phyloP scores from a whole-genome alignment of 1,139 yeast genomes.

The Zygosaccharomyces sapae region DNA sequence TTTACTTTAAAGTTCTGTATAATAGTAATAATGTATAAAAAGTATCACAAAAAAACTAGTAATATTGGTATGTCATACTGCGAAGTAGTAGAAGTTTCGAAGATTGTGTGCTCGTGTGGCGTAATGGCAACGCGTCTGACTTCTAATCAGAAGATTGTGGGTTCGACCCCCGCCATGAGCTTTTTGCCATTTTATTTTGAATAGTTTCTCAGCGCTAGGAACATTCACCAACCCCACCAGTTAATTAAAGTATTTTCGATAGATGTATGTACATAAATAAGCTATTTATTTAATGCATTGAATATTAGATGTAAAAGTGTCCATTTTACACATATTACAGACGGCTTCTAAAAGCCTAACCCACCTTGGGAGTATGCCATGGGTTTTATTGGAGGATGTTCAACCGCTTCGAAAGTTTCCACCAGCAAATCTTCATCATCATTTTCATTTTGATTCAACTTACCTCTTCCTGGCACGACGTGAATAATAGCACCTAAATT shows the following conservation, averaged over 20 bases:
- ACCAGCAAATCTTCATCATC: slow-evolving; percentile 54
- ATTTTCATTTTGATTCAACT: slow-evolving; percentile 35
- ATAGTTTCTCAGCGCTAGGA: too few species aligned
- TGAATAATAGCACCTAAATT: slow-evolving; percentile 87
- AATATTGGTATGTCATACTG: too few species aligned
- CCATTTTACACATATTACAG: neutral
- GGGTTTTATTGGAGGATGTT: slow-evolving; percentile 88
- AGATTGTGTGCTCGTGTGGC: slow-evolving; percentile 45
- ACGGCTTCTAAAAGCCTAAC: slow-evolving; percentile 29
- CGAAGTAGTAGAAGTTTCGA: too few species aligned
- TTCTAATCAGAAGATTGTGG: slow-evolving; percentile 61
- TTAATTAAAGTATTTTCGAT: too few species aligned
- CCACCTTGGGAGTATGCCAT: slow-evolving; percentile 84
- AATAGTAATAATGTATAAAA: neutral
- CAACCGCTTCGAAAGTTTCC: slow-evolving; percentile 69
- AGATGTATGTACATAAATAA: too few species aligned
- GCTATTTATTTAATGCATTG: neutral
- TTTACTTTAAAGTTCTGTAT: neutral
- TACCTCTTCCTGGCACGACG: slow-evolving; percentile 38
- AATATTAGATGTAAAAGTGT: neutral
- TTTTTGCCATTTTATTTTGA: neutral
- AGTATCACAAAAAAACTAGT: too few species aligned
- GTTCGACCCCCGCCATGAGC: slow-evolving; percentile 49
- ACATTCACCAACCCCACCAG: too few species aligned
- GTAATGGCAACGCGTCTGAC: slow-evolving; percentile 66